phyloP scores from a whole-genome alignment of 805 yeast species.

The Candida sphagnicola region DNA sequence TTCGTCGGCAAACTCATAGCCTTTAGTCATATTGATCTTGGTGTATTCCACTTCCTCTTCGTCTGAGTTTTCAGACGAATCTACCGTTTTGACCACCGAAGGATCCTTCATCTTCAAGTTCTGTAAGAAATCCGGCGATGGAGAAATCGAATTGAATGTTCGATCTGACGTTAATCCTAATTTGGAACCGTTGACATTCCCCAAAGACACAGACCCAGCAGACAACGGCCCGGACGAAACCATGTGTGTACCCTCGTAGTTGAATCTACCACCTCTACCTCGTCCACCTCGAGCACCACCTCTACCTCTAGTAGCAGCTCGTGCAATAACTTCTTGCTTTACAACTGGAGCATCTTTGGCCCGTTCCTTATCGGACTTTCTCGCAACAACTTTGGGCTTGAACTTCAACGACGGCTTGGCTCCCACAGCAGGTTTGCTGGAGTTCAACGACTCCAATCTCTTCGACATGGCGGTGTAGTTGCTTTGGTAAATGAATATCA shows the following conservation, averaged over 20 bases:
- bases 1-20: conserved; percentile 47
- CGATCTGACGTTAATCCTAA: conserved; percentile 23
- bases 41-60: conserved; percentile 41
- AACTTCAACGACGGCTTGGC: conserved; percentile 62
- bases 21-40: conserved; percentile 62
- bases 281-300: conserved; percentile 15
- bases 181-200: conserved; percentile 23
- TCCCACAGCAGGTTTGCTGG: conserved; percentile 20
- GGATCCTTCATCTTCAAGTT: conserved; percentile 28
- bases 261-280: conserved; percentile 32
- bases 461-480: conserved; percentile 28
- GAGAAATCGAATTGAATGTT: conserved; percentile 30
- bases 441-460: conserved; percentile 38
- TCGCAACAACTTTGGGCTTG: conserved; percentile 81
- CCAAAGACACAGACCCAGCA: conserved; percentile 53
- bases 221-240: conserved; percentile 74
- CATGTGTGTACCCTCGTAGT: conserved; percentile 53
- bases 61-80: conserved; percentile 17
- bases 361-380: conserved; percentile 81
- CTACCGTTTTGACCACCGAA: not conserved
- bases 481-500: too few relatives aligned
- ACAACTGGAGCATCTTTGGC: conserved; percentile 67
- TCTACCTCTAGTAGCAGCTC: conserved; percentile 26
- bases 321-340: conserved; percentile 26
- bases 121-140: conserved; percentile 41